phyloP scores from a whole-genome alignment of 1,284 basidiomycete species.

The Cryptococcus depauperatus region DNA sequence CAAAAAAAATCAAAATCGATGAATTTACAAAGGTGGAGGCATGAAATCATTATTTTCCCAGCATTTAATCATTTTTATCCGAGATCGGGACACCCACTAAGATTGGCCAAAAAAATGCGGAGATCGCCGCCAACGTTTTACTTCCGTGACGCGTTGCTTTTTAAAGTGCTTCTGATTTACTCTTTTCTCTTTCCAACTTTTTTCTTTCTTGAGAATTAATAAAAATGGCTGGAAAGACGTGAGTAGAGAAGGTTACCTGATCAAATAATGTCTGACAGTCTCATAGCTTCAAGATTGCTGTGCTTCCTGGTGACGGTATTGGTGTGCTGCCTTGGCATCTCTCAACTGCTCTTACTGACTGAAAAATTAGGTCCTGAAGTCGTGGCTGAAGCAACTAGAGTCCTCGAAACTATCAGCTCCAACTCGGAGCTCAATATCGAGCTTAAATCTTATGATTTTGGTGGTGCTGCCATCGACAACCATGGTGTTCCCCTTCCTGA shows the following conservation, averaged over 20 bases:
- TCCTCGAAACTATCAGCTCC: constrained; percentile 69
- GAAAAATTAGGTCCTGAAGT: constrained; percentile 75
- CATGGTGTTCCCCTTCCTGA: constrained; percentile 75
- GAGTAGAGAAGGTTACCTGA: not conserved
- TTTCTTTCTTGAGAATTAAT: not conserved
- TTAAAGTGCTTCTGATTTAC: constrained; percentile 5
- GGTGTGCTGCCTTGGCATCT: constrained; percentile 51
- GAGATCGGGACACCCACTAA: too few relatives aligned
- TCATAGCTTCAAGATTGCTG: constrained; percentile 63
- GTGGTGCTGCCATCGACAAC: constrained; percentile 87
- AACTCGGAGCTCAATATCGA: constrained; percentile 66
- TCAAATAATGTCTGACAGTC: not conserved
- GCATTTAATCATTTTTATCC: constrained; percentile 6
- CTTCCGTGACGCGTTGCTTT: not conserved
- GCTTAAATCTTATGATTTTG: constrained; percentile 63
- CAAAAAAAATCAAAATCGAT: not conserved
- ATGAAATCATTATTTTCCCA: not conserved
- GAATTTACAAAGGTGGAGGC: too few relatives aligned
- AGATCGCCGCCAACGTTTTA: too few relatives aligned
- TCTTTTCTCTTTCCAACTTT: not conserved
- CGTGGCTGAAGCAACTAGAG: constrained; percentile 74
- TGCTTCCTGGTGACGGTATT: constrained; percentile 94
- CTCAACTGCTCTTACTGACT: not conserved
- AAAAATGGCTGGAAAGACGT: constrained; percentile 20
- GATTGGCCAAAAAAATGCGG: too few relatives aligned